Evolutionary conservation across 2,329 filamentous ascomycete genomes (phyloP), one percentile per base, ranked within the genome.

Genomic region (Arachnopeziza araneosa): DNA sequence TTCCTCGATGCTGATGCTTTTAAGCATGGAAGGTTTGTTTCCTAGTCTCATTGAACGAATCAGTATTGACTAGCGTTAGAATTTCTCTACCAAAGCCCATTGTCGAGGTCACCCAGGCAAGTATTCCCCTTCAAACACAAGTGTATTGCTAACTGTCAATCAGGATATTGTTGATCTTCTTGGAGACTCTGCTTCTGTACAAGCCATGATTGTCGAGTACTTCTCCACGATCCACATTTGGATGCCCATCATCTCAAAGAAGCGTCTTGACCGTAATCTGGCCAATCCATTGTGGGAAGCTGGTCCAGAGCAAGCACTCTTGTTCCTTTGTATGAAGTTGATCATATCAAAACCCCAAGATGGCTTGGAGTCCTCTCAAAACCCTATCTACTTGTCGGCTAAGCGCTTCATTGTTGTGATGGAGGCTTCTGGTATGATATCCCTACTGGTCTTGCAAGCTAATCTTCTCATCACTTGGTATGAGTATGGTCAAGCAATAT

Each of bases 241-340:
- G 75, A 75, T 80, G 62, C 78, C 79, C 7, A 77, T 82, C 54
- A 66, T 81, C 30, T 79, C 77, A 19, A 75, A 74, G 63, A 80
- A 78, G 63, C 70, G 77, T 23, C 70, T 81, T 63, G 66, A 61
- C 44, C 62, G 62, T 57, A 75, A 75, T 52, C 71, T 78, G 26
- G 69, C 72, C 9, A 75, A 76, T 56, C 73, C 76, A 12, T 58
- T 75, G 4, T 75, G 75, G 68, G 76, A 79, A 60, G 74, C 73
- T 51, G 77, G 77, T 19, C 73, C 77, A 1, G 79, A 80, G 63
- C 69, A 79, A 22, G 77, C 77, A 48, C 69, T 80, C 44, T 71
- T 81, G 17, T 78, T 79, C 60, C 68, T 81, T 30, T 74, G 75
- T n/a, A 80, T 81, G 77, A 79, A 78, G 66, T 73, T 81, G 17